Evolutionary conservation across 202 grass and related monocot species (phyloP), one percentile per base, ranked within the genome.

Genomic region (Zizania palustris): DNA sequence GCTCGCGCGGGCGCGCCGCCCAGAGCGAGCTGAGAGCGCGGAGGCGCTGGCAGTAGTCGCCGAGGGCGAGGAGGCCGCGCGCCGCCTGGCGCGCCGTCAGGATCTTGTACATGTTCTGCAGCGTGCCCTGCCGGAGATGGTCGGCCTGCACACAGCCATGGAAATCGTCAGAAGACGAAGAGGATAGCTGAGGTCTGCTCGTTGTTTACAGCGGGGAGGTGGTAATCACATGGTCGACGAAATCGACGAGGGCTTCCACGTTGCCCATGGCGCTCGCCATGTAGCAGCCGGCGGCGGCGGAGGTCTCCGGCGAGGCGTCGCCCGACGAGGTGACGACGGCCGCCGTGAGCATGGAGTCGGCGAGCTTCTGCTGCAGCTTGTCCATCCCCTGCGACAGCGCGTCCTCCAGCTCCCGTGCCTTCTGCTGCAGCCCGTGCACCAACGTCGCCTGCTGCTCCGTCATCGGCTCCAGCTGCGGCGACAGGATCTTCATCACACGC

Each of bases 41-140:
- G 14, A 92, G 86, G 1, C 86, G 83, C 28, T 84, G 71, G 41
- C 79, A 92, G 83, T 92, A 92, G 48, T 92, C 90, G 3, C 86
- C 80, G 68, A 92, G 62, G 8, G 82, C 83, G 28, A 92, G 74
- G 60, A 76, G 60, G 28, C 28, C 28, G 28, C 28, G 28, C 28
- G 28, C 28, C 28, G 28, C 28, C 28, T 28, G 28, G 1, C 42
- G 48, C 19, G 12, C 22, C 72, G 86, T 83, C 51, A 97, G 82
- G 67, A 90, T 97, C 83, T 63, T 92, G 77, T 68, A 58, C 88
- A 93, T 91, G 60, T 92, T 86, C 74, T 81, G 42, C 73, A 97
- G 74, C 21, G 94, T 87, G 79, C 75, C 33, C 65, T 85, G 80
- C 70, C 94, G 80, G 46, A 97, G 76, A n/a, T 63, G 73, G 55